A percentile compares a stretch with the other conserved stretches of the same genome.
Evolutionary conservation across 371 early-diverging fungal genomes (phyloP).

Genomic region (Dichotomocladium elegans): DNA sequence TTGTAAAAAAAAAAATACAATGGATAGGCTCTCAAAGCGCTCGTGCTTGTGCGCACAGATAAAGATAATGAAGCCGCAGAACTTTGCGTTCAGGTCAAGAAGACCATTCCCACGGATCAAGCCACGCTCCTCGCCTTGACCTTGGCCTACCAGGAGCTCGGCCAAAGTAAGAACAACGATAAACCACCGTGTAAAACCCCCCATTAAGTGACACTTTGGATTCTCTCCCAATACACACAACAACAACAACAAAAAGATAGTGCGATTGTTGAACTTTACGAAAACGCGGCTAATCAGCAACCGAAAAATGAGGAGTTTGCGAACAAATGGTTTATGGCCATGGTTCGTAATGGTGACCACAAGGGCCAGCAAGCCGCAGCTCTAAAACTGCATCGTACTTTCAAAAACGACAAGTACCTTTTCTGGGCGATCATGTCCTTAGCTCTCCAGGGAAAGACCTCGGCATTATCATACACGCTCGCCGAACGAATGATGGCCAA

Average conservation of each 20-base stretch:
- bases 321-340: constrained; percentile 82
- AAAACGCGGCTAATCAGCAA: constrained; percentile 56
- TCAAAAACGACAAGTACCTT: constrained; percentile 73
- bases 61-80: constrained; percentile 63
- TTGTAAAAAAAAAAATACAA: neutral
- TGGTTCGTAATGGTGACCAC: constrained; percentile 67
- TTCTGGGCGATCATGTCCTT: constrained; percentile 88
- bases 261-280: constrained; percentile 74
- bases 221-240: no score
- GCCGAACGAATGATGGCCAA: constrained; percentile 88
- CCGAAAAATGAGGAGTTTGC: constrained; percentile 76
- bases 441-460: constrained; percentile 54
- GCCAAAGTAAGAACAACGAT: constrained; percentile 54
- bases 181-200: no score
- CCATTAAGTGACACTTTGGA: no score
- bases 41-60: constrained; percentile 67
- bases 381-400: constrained; percentile 75
- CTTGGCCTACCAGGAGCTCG: constrained; percentile 61
- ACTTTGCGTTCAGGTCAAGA: constrained; percentile 71
- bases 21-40: constrained; percentile 87
- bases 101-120: constrained; percentile 65
- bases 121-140: constrained; percentile 72
- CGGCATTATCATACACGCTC: constrained; percentile 56
- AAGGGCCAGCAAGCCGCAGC: constrained; percentile 83
- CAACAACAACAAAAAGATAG: no score